Evolutionary conservation across 1,139 yeast genomes (phyloP).

Genomic region (Pichia sp.): DNA sequence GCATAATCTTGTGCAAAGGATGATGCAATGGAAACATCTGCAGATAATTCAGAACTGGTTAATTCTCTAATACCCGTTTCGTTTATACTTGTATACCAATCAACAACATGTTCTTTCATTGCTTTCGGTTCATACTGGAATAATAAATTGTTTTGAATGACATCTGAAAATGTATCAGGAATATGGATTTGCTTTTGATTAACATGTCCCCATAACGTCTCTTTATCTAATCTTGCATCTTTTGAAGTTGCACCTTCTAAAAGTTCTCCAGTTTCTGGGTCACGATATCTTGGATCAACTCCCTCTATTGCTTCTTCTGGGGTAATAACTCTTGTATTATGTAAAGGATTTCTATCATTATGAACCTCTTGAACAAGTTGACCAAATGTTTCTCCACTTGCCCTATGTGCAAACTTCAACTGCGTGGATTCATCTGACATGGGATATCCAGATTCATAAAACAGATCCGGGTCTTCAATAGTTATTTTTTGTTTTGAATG

Average conservation of each 20-base stretch:
- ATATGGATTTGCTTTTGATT: constrained; percentile 41
- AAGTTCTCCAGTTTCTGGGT: constrained; percentile 27
- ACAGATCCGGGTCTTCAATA: constrained; percentile 22
- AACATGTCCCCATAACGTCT: constrained; percentile 43
- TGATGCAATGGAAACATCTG: constrained; percentile 78
- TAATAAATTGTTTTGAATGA: constrained; percentile 56
- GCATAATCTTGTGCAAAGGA: constrained; percentile 84
- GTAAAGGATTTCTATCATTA: constrained; percentile 29
- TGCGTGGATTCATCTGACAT: constrained; percentile 19
- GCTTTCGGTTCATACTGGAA: constrained; percentile 49
- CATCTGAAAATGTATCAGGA: constrained; percentile 48
- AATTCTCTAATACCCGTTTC: constrained; percentile 46
- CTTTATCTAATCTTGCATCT: constrained; percentile 50
- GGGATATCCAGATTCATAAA: constrained; percentile 16
- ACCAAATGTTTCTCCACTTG: constrained; percentile 35
- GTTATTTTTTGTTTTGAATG: constrained; percentile 8
- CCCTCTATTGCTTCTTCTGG: constrained; percentile 26
- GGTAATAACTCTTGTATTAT: constrained; percentile 31
- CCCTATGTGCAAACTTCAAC: constrained; percentile 23
- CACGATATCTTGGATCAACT: constrained; percentile 28
- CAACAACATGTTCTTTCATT: constrained; percentile 51
- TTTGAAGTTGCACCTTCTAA: constrained; percentile 38
- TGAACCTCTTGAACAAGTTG: constrained; percentile 41
- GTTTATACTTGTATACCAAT: constrained; percentile 43
- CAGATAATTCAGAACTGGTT: constrained; percentile 52